Conservation (phyloP, 2,329 filamentous ascomycete species). For the Ophidiomyces ophidiicola region DNA sequence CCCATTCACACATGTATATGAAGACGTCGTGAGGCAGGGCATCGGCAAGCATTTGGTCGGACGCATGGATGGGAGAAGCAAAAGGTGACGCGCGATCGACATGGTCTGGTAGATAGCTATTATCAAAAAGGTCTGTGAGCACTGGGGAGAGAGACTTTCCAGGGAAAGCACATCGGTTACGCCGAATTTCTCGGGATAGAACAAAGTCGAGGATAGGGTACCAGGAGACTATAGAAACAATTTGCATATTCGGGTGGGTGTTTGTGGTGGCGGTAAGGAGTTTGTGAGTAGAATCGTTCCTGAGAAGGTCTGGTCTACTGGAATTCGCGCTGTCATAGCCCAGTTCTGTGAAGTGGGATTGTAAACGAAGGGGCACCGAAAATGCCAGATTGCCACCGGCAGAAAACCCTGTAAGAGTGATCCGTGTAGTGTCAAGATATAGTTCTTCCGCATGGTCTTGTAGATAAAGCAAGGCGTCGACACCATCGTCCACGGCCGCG, state of each 20-base stretch:
- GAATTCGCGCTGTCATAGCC: slow-evolving; percentile 6
- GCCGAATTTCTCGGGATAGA: slow-evolving; percentile 46
- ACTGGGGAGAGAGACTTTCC: slow-evolving; percentile 38
- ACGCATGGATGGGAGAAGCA: slow-evolving; percentile 46
- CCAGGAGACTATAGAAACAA: slow-evolving; percentile 48
- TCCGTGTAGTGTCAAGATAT: slow-evolving; percentile 44
- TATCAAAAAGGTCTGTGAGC: slow-evolving; percentile 40
- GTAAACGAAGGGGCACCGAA: slow-evolving; percentile 48
- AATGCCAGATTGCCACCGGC: slow-evolving; percentile 52
- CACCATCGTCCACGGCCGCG: slow-evolving; percentile 51
- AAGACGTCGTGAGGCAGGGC: slow-evolving; percentile 49
- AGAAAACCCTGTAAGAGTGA: slow-evolving; percentile 50
- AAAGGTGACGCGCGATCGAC: slow-evolving; percentile 44
- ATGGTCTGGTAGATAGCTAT: slow-evolving; percentile 37
- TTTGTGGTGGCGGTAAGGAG: slow-evolving; percentile 19
- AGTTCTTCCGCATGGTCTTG: slow-evolving; percentile 44
- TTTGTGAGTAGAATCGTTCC: slow-evolving; percentile 15
- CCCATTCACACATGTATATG: slow-evolving; percentile 53
- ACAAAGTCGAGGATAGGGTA: slow-evolving; percentile 54
- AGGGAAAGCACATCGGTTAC: slow-evolving; percentile 42
- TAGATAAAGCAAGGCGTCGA: slow-evolving; percentile 49
- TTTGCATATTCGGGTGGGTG: slow-evolving; percentile 32
- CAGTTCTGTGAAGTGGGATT: slow-evolving; percentile 11
- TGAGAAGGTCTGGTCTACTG: slow-evolving; percentile 10
- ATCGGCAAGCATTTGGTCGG: slow-evolving; percentile 40